A percentile compares a stretch with the other conserved stretches of the same genome.
phyloP scores from a whole-genome alignment of 2,329 filamentous ascomycete species.

The Cryphonectria naterciae region DNA sequence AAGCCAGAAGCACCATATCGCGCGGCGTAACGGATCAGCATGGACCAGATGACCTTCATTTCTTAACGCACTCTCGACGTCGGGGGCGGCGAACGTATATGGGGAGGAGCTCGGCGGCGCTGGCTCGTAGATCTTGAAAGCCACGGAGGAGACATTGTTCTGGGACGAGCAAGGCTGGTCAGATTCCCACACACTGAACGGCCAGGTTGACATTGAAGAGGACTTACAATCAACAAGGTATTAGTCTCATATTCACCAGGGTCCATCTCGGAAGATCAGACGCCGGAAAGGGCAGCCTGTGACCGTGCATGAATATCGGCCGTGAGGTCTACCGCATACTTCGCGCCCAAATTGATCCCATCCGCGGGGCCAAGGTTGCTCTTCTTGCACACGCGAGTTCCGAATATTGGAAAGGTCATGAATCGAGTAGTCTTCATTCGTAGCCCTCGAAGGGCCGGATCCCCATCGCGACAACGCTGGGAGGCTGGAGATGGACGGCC shows the following conservation, averaged over 20 bases:
- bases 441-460: constrained; percentile 28
- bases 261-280: constrained; percentile 57
- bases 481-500: constrained; percentile 16
- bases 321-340: constrained; percentile 13
- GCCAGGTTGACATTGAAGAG: not conserved
- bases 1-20: constrained; percentile 60
- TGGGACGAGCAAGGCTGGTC: constrained; percentile 35
- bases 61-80: constrained; percentile 56
- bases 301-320: constrained; percentile 27
- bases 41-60: constrained; percentile 58
- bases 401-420: constrained; percentile 18
- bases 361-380: constrained; percentile 15
- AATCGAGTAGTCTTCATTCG: constrained; percentile 4
- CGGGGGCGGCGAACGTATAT: constrained; percentile 52
- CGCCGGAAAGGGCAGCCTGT: constrained; percentile 31
- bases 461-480: constrained; percentile 21
- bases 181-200: constrained; percentile 23
- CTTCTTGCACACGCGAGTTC: constrained; percentile 8
- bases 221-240: constrained; percentile 59
- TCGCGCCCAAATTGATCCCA: constrained; percentile 22
- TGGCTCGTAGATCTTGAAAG: constrained; percentile 60
- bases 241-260: constrained; percentile 67
- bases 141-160: constrained; percentile 61
- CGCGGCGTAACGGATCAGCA: constrained; percentile 54
- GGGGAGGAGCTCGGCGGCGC: constrained; percentile 47